Percentiles rank a stretch among this genome's conserved stretches.
phyloP scores from a whole-genome alignment of 2,329 filamentous ascomycete species.

The Diplodia intermedia region DNA sequence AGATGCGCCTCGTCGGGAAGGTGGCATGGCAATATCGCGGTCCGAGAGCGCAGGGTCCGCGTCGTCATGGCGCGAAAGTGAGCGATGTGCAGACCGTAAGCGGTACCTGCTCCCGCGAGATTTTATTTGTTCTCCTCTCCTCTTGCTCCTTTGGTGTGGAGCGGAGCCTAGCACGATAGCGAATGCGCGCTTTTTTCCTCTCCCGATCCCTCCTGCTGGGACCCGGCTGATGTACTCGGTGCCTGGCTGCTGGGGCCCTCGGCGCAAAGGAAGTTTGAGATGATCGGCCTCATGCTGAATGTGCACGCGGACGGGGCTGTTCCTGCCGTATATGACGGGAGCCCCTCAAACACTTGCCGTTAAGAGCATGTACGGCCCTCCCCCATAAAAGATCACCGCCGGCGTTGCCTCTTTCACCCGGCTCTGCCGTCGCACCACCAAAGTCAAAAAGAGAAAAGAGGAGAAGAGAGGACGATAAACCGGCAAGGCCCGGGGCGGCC shows the following conservation, averaged over 20 bases:
- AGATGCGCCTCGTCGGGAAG: neutral
- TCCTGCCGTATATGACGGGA: neutral
- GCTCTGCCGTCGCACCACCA: constrained; percentile 21
- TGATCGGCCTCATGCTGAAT: neutral
- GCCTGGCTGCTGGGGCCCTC: neutral
- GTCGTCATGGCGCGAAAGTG: neutral
- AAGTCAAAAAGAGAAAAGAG: constrained; percentile 11
- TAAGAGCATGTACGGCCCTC: neutral
- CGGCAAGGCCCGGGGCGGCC: neutral
- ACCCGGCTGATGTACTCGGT: neutral
- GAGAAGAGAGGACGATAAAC: neutral
- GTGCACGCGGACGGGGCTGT: neutral
- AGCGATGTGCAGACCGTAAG: neutral
- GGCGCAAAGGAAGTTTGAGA: neutral
- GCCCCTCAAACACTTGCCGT: constrained; percentile 1
- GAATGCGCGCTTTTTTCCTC: neutral
- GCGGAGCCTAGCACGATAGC: neutral
- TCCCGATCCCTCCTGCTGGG: neutral
- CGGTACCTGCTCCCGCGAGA: neutral
- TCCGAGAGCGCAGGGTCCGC: neutral
- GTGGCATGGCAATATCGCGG: neutral
- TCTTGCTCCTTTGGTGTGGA: neutral
- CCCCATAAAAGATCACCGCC: constrained; percentile 27
- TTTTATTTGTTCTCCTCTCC: neutral
- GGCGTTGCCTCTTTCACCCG: neutral